phyloP scores from a whole-genome alignment of 2,329 filamentous ascomycete genomes.

The Fusarium metavorans region DNA sequence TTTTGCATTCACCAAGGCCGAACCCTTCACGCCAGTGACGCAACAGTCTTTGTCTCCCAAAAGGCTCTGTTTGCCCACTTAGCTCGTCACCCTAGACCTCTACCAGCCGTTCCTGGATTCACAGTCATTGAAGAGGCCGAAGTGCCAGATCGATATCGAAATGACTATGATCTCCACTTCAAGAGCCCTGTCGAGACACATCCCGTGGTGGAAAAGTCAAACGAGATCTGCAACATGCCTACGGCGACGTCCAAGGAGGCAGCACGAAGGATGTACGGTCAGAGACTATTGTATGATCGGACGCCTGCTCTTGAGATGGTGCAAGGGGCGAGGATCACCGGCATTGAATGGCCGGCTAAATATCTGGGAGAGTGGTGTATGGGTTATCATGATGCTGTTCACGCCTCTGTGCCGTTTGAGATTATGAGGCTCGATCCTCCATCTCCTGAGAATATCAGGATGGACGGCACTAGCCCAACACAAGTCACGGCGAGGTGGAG shows the following conservation, averaged over 20 bases:
- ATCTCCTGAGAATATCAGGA: slow-evolving; percentile 58
- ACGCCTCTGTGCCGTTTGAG: slow-evolving; percentile 63
- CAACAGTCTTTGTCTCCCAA: slow-evolving; percentile 68
- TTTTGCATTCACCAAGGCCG: slow-evolving; percentile 64
- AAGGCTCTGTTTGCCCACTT: slow-evolving; percentile 66
- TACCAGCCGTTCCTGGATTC: slow-evolving; percentile 62
- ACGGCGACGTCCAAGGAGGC: slow-evolving; percentile 60
- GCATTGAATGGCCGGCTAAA: slow-evolving; percentile 62
- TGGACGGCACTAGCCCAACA: slow-evolving; percentile 60
- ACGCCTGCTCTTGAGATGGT: slow-evolving; percentile 60
- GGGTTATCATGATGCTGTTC: slow-evolving; percentile 67
- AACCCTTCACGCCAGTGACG: slow-evolving; percentile 66
- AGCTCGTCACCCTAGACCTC: slow-evolving; percentile 64
- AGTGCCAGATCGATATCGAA: slow-evolving; percentile 54
- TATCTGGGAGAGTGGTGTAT: slow-evolving; percentile 69
- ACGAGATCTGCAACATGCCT: slow-evolving; percentile 57
- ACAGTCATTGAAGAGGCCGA: slow-evolving; percentile 60
- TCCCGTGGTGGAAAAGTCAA: slow-evolving; percentile 55
- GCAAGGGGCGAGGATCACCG: slow-evolving; percentile 62
- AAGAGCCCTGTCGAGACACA: slow-evolving; percentile 54
- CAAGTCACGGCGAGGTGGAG: slow-evolving; percentile 65
- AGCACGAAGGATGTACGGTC: slow-evolving; percentile 60
- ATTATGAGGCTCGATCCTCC: slow-evolving; percentile 62
- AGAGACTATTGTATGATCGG: slow-evolving; percentile 59
- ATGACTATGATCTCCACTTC: slow-evolving; percentile 68